phyloP scores from a whole-genome alignment of 148 eudicot genomes.

The Rhododendron griersonianum region DNA sequence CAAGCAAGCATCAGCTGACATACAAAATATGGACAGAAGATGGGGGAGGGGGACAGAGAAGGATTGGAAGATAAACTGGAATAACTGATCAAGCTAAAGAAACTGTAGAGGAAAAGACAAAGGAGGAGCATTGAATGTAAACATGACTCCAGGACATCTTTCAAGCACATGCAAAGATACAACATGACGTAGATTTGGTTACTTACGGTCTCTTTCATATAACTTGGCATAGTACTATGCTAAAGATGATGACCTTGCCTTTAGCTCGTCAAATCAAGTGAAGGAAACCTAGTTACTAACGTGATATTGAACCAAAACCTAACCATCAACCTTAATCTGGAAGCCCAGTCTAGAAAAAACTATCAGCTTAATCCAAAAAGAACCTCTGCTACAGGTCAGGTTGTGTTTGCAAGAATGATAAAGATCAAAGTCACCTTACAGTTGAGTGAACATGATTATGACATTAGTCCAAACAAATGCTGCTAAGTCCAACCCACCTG shows the following conservation, averaged over 20 bases:
- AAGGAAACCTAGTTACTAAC: background rate
- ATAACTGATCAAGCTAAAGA: background rate
- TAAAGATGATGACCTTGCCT: background rate
- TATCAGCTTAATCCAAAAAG: background rate
- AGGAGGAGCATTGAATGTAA: background rate
- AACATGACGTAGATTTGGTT: background rate
- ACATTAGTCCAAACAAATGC: background rate
- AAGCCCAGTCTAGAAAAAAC: background rate
- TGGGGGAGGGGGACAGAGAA: background rate
- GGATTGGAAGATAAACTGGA: background rate
- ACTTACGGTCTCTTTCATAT: background rate
- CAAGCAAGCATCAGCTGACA: background rate
- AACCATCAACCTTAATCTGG: conserved; percentile 4
- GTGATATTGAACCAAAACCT: background rate
- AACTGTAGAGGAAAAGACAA: background rate
- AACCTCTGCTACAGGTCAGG: background rate
- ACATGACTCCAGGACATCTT: background rate
- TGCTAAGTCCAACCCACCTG: conserved; percentile 53
- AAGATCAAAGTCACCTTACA: background rate
- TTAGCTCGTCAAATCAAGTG: background rate
- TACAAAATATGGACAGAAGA: background rate
- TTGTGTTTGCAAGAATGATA: background rate
- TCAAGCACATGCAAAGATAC: background rate
- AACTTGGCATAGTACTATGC: background rate
- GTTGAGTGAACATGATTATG: background rate